These are phyloP conservation scores for Chytriomyces sp. DNA, from an alignment of 192 early-diverging fungal species.

Conservation along the genomic window DNA sequence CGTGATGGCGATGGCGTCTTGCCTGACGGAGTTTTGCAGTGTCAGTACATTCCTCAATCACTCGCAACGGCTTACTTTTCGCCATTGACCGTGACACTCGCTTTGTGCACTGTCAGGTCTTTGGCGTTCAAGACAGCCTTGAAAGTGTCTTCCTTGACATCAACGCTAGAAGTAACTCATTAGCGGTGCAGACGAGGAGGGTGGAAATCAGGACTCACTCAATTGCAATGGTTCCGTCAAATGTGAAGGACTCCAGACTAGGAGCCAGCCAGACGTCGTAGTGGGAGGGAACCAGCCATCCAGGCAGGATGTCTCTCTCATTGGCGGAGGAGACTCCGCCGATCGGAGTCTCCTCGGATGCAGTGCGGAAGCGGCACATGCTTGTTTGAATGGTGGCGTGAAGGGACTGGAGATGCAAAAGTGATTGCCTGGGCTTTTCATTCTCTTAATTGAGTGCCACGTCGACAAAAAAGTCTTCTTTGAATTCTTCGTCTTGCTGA, in stretches of 20 bases:
- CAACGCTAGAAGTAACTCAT: background rate
- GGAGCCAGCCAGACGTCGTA: background rate
- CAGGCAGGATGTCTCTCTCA: background rate
- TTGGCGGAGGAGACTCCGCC: slow-evolving; percentile 3
- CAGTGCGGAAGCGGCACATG: slow-evolving; percentile 28
- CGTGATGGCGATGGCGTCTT: slow-evolving; percentile 44
- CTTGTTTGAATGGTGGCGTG: background rate
- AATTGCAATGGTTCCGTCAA: slow-evolving; percentile 74
- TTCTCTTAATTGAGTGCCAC: background rate
- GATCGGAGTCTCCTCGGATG: background rate
- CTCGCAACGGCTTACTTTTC: background rate
- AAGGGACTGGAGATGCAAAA: no score
- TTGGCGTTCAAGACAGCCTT: slow-evolving; percentile 16
- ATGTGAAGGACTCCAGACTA: slow-evolving; percentile 61
- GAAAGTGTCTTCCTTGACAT: background rate
- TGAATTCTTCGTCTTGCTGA: background rate
- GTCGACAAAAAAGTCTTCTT: background rate
- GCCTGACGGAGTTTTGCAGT: slow-evolving; percentile 25
- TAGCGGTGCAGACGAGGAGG: background rate
- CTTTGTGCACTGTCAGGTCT: slow-evolving; percentile 6
- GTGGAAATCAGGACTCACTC: slow-evolving; percentile 48
- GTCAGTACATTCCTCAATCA: background rate
- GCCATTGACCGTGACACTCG: background rate
- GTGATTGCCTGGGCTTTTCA: no score
- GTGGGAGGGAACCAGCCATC: background rate